Conservation (phyloP, 1,284 basidiomycete genomes). For the Pascua guehoae region DNA sequence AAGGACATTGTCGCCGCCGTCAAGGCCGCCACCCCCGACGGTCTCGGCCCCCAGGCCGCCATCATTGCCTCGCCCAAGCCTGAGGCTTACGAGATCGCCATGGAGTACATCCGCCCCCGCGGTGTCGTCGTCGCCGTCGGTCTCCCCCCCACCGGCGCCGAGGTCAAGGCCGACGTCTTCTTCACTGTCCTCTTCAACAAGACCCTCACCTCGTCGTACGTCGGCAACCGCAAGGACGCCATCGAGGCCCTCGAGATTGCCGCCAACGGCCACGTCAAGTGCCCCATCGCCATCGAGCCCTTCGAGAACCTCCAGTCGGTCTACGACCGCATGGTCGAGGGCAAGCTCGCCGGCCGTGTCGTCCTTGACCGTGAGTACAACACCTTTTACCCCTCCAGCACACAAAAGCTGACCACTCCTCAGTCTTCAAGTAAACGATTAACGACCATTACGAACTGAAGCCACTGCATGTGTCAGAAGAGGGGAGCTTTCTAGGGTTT, state of each 20-base stretch:
- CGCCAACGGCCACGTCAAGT: slow-evolving; percentile 63
- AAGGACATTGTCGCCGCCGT: slow-evolving; percentile 37
- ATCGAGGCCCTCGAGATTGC: slow-evolving; percentile 69
- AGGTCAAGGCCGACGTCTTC: slow-evolving; percentile 58
- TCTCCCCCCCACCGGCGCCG: slow-evolving; percentile 59
- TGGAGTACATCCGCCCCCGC: slow-evolving; percentile 63
- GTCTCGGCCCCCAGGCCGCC: slow-evolving; percentile 69
- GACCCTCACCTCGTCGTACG: slow-evolving; percentile 68
- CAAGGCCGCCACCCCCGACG: slow-evolving; percentile 60
- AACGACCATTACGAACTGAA: too few species aligned
- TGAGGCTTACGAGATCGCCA: slow-evolving; percentile 65
- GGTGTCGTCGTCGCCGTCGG: slow-evolving; percentile 71
- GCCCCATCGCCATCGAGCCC: slow-evolving; percentile 55
- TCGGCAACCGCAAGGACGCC: slow-evolving; percentile 69
- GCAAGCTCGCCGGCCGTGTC: slow-evolving; percentile 61
- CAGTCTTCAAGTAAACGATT: too few species aligned
- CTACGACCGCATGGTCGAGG: slow-evolving; percentile 59
- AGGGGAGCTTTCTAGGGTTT: too few species aligned
- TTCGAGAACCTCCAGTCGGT: slow-evolving; percentile 59
- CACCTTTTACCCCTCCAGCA: background rate
- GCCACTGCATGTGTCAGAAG: too few species aligned
- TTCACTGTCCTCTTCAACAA: slow-evolving; percentile 68
- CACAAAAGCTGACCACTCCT: too few species aligned
- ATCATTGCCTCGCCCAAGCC: slow-evolving; percentile 58
- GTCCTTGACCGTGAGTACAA: slow-evolving; percentile 54